phyloP scores from a whole-genome alignment of 2,329 filamentous ascomycete genomes.

The Penicillium griseofulvum region DNA sequence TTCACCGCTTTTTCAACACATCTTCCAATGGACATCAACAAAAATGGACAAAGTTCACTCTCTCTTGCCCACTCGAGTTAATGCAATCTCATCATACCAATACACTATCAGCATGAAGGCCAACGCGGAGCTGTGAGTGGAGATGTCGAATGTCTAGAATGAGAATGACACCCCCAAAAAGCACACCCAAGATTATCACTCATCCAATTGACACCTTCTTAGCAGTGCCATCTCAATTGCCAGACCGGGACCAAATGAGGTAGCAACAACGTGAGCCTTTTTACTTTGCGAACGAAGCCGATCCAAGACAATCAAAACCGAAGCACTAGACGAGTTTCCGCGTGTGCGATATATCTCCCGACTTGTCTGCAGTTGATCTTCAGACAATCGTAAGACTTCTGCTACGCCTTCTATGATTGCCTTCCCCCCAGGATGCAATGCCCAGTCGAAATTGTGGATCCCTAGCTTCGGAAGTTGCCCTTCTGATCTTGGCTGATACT shows the following conservation, averaged over 20 bases:
- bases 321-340: constrained; percentile 2
- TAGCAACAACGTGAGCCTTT: background rate
- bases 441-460: background rate
- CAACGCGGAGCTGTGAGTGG: too few relatives aligned
- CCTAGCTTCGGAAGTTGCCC: background rate
- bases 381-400: background rate
- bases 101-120: constrained; percentile 14
- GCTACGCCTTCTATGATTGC: background rate
- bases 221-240: background rate
- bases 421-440: background rate
- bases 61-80: background rate
- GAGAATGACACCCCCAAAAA: too few relatives aligned
- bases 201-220: background rate
- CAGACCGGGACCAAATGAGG: constrained; percentile 1
- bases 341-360: constrained; percentile 1
- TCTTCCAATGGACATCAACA: background rate
- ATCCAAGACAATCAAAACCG: constrained; percentile 3
- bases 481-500: too few relatives aligned
- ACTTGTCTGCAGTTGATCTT: background rate
- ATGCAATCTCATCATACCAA: constrained; percentile 52
- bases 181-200: background rate
- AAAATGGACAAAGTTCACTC: background rate
- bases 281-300: background rate
- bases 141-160: too few relatives aligned
- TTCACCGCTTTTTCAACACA: background rate